A percentile compares a stretch with the other conserved stretches of the same genome.
Evolutionary conservation across 1,284 basidiomycete species (phyloP).

Genomic region (Volvariella surrecta): DNA sequence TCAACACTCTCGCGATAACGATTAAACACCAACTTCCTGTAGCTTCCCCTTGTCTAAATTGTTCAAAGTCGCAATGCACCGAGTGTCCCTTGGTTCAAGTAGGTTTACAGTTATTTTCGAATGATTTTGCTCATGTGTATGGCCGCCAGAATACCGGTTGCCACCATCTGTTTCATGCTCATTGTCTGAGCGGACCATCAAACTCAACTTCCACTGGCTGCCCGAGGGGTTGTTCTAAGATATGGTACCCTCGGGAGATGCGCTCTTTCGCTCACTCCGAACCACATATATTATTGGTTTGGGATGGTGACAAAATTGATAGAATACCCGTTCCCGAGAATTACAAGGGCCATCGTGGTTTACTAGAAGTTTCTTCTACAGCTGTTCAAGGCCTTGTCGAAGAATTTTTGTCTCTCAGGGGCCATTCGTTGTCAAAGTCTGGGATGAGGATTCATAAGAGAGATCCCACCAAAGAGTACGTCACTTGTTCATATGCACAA

Average conservation of each 20-base stretch:
- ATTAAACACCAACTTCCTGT: too few species aligned
- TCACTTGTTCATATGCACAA: background rate
- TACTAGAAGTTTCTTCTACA: too few species aligned
- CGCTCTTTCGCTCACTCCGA: constrained; percentile 7
- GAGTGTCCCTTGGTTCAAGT: too few species aligned
- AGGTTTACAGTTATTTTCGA: background rate
- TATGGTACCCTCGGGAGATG: background rate
- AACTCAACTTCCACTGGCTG: constrained; percentile 1
- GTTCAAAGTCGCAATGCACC: too few species aligned
- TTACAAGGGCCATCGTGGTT: too few species aligned
- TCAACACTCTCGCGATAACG: background rate
- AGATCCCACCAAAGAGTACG: constrained; percentile 16
- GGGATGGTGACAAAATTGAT: constrained; percentile 18
- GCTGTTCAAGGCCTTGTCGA: too few species aligned
- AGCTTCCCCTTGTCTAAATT: too few species aligned
- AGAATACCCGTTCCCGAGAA: constrained; percentile 12
- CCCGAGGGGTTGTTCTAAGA: background rate
- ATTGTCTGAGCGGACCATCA: constrained; percentile 14
- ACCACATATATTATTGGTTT: constrained; percentile 15
- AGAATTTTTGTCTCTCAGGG: background rate
- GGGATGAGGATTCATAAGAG: constrained; percentile 15
- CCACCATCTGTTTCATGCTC: constrained; percentile 18
- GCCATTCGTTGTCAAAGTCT: constrained; percentile 7
- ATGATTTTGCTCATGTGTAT: too few species aligned
- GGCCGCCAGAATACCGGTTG: constrained; percentile 22